phyloP scores from a whole-genome alignment of 2,329 filamentous ascomycete genomes.

The Penicillium sp. region DNA sequence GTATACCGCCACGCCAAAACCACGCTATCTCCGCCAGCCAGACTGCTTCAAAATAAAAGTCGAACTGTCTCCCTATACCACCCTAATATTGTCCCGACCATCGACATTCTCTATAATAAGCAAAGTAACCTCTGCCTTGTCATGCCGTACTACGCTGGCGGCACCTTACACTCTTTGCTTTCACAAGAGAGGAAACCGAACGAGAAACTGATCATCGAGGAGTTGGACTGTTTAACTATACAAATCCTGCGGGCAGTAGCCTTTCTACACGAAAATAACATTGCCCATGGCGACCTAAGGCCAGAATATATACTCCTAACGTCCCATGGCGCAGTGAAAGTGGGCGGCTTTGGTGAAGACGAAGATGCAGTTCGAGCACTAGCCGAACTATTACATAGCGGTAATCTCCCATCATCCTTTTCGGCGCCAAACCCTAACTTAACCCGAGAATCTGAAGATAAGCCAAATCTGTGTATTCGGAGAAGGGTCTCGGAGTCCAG shows the following conservation, averaged over 20 bases:
- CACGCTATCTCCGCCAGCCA: neutral
- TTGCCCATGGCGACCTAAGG: conserved; percentile 4
- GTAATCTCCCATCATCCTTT: neutral
- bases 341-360: conserved; percentile 12
- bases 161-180: conserved; percentile 1
- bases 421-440: neutral
- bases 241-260: conserved; percentile 3
- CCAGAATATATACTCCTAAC: conserved; percentile 8
- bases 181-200: neutral
- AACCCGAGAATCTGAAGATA: neutral
- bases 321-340: conserved; percentile 1
- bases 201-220: neutral
- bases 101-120: conserved; percentile 9
- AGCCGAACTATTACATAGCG: neutral
- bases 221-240: neutral
- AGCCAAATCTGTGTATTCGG: neutral
- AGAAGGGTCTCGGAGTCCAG: neutral
- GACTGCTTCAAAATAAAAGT: neutral
- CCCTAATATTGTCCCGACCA: conserved; percentile 5
- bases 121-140: conserved; percentile 6
- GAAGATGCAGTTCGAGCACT: conserved; percentile 2
- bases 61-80: neutral
- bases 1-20: neutral
- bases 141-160: conserved; percentile 10
- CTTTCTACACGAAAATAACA: neutral